Evolutionary conservation across 164 flowering plant species (phyloP), one percentile per base, ranked within the genome.

Genomic region (Kalanchoe fedtschenkoi): DNA sequence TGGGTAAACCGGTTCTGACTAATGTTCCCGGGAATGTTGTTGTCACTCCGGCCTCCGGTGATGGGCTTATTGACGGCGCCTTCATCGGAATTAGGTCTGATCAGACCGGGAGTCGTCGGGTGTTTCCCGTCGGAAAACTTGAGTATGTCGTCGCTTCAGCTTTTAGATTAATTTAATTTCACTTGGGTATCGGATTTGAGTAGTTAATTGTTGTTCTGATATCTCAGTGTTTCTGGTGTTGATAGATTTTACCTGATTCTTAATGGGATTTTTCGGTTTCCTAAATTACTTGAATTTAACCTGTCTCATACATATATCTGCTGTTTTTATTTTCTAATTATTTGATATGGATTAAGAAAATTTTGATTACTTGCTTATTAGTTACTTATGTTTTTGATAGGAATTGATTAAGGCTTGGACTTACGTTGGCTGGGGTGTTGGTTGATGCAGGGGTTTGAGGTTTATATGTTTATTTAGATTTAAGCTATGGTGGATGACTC

Each of bases 401-500:
- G 29, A 16, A 24, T 43, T 26, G 19, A 26, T 61, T 29, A 26
- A 3, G 21, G 62, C 42, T 35, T 4, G 37, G 37, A 17, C 21
- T 44, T 46, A 69, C n/a, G n/a, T n/a, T n/a, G n/a, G n/a, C n/a
- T n/a, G n/a, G n/a, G n/a, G 15, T n/a, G n/a, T n/a, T 42, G 1
- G 8, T 44, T 44, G 51, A 17, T 53, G 22, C 80, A 92, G 98
- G 84, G 98, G 75, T 39, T 76, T 79, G 9, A 79, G 96, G 6
- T 90, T 93, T 75, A 74, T 88, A 86, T 86, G 96, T 63, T 81
- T 80, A 42, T 93, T 93, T 76, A 92, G 99, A 0, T 93, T 93
- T 78, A 93, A 93, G 70, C 71, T 93, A 53, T 93, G 97, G 99
- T 93, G 99, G 99, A 93, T 93, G 99, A 90, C 97, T 17, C 97